phyloP scores from a whole-genome alignment of 495 filamentous ascomycete species.

The Aspergillus heteromorphus region DNA sequence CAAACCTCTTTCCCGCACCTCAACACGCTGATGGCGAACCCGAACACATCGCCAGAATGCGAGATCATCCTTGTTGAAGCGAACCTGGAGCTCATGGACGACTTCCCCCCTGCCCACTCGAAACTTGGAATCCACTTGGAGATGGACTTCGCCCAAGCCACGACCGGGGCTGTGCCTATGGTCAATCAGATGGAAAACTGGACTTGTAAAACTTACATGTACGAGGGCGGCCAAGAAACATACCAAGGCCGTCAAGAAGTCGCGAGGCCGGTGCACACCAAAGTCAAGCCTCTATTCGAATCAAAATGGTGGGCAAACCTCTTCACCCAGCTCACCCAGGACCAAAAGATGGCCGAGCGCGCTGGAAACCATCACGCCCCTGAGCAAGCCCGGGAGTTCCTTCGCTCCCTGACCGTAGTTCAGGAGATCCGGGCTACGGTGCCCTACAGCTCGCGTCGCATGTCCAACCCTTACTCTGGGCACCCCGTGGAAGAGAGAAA shows the following conservation, averaged over 20 bases:
- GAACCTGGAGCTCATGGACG: conserved; percentile 41
- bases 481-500: conserved; percentile 31
- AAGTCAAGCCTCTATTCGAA: conserved; percentile 43
- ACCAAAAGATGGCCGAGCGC: conserved; percentile 33
- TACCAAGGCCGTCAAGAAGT: conserved; percentile 33
- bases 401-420: conserved; percentile 43
- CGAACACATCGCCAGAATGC: conserved; percentile 32
- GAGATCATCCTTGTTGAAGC: conserved; percentile 48
- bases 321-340: conserved; percentile 40
- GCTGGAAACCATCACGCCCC: conserved; percentile 31
- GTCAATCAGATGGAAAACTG: conserved; percentile 42
- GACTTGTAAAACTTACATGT: conserved; percentile 43
- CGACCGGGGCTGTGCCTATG: conserved; percentile 31
- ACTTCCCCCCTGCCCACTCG: conserved; percentile 39
- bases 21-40: conserved; percentile 30
- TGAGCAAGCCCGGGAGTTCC: conserved; percentile 32
- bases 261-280: conserved; percentile 33
- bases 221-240: conserved; percentile 33
- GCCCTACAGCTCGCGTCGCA: conserved; percentile 25
- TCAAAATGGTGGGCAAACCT: conserved; percentile 45
- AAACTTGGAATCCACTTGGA: conserved; percentile 41
- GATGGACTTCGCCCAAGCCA: conserved; percentile 36
- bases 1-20: conserved; percentile 42
- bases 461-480: conserved; percentile 27
- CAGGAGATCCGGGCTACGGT: conserved; percentile 43